These are phyloP conservation scores for Diaporthe eres DNA, from an alignment of 2,329 filamentous ascomycete species.

Conservation along the genomic window DNA sequence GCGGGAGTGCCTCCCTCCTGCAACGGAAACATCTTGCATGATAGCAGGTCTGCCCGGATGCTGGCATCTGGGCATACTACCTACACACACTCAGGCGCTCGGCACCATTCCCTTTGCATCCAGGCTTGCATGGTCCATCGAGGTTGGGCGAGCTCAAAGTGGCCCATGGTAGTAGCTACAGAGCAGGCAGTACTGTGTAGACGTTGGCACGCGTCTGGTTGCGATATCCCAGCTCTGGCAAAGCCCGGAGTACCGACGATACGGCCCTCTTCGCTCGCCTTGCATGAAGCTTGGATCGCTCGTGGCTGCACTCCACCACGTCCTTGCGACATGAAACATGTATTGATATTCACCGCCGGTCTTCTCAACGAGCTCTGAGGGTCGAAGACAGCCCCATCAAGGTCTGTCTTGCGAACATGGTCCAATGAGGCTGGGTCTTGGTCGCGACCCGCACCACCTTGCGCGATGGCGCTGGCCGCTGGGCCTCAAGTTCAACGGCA, in stretches of 20 bases:
- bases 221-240: conserved; percentile 12
- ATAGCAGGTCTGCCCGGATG: background rate
- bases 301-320: conserved; percentile 17
- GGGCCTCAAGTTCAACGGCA: conserved; percentile 17
- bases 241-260: conserved; percentile 1
- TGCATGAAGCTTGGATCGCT: conserved; percentile 13
- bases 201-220: background rate
- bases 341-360: conserved; percentile 29
- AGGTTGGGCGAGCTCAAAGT: background rate
- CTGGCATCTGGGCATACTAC: conserved; percentile 1
- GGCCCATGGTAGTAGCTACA: background rate
- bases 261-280: conserved; percentile 12
- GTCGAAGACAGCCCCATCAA: conserved; percentile 10
- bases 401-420: conserved; percentile 15
- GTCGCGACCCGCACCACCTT: conserved; percentile 17
- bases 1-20: conserved; percentile 8
- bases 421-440: conserved; percentile 20
- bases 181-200: background rate
- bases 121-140: conserved; percentile 18
- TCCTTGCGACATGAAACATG: conserved; percentile 27
- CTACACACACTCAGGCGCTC: conserved; percentile 1
- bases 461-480: background rate
- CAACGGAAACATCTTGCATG: conserved; percentile 19
- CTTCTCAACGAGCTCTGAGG: conserved; percentile 24
- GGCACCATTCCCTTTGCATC: conserved; percentile 20